phyloP scores from a whole-genome alignment of 345 rosid species.

The Moricandia arvensis region DNA sequence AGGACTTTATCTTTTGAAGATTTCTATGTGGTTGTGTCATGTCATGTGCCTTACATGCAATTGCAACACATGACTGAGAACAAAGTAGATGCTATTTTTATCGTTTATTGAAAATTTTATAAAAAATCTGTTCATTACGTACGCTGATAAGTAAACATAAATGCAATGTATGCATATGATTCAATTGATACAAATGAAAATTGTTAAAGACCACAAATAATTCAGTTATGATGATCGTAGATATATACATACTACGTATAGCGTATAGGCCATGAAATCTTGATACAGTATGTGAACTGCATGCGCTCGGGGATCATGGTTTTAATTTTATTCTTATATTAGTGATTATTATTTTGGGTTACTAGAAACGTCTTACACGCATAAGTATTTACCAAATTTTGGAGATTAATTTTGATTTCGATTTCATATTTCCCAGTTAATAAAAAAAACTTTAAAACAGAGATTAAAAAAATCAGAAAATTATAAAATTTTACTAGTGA shows the following conservation, averaged over 20 bases:
- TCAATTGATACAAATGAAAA: not conserved
- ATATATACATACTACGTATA: not conserved
- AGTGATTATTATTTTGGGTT: not conserved
- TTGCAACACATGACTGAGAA: slow-evolving; percentile 2
- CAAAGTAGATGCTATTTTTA: not conserved
- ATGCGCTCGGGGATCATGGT: not conserved
- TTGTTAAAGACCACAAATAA: not conserved
- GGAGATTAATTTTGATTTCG: not conserved
- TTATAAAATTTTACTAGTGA: not conserved
- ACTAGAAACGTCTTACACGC: not conserved
- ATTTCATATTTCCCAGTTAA: not conserved
- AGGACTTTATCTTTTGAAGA: slow-evolving; percentile 24
- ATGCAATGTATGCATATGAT: slow-evolving; percentile 4
- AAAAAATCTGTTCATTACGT: not conserved
- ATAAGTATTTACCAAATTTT: not conserved
- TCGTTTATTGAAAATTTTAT: not conserved
- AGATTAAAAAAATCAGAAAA: not conserved
- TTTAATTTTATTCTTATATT: not conserved
- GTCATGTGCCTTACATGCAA: slow-evolving; percentile 37
- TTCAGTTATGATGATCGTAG: not conserved
- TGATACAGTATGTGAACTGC: not conserved
- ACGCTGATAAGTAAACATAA: not conserved
- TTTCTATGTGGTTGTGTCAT: slow-evolving; percentile 29
- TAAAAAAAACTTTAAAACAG: not conserved
- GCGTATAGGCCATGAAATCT: not conserved